These are phyloP conservation scores for Colletotrichum spinosum DNA, from an alignment of 2,329 filamentous ascomycete genomes.

Conservation along the genomic window DNA sequence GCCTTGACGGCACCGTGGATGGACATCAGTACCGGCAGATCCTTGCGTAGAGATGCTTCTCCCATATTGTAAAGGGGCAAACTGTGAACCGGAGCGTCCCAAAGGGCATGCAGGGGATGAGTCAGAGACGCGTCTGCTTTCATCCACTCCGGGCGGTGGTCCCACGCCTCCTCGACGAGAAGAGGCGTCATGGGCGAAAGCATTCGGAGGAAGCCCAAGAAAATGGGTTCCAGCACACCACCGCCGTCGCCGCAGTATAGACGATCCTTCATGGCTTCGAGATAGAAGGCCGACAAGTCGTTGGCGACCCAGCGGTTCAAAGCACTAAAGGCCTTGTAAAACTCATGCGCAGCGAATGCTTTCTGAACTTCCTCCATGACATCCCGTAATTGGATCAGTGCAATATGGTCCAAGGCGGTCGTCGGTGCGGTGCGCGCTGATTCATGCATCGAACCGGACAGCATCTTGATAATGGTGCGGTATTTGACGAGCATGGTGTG, in stretches of 20 bases:
- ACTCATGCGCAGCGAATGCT: slow-evolving; percentile 80
- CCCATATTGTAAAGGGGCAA: slow-evolving; percentile 51
- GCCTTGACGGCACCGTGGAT: slow-evolving; percentile 77
- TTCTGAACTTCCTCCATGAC: slow-evolving; percentile 73
- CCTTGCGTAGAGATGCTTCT: slow-evolving; percentile 53
- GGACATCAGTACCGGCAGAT: slow-evolving; percentile 61
- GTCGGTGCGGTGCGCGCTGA: slow-evolving; percentile 63
- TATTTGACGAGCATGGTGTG: slow-evolving; percentile 87
- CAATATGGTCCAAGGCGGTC: slow-evolving; percentile 77
- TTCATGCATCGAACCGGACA: slow-evolving; percentile 79
- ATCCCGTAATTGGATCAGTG: slow-evolving; percentile 78
- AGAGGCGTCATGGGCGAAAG: slow-evolving; percentile 84
- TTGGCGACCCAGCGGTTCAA: slow-evolving; percentile 85
- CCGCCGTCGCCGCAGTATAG: slow-evolving; percentile 84
- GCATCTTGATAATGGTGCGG: slow-evolving; percentile 89
- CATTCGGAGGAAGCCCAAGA: slow-evolving; percentile 80
- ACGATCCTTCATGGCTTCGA: slow-evolving; percentile 91
- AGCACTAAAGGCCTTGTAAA: slow-evolving; percentile 78
- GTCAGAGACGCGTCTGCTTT: slow-evolving; percentile 53
- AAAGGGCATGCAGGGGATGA: slow-evolving; percentile 60
- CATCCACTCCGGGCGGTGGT: slow-evolving; percentile 76
- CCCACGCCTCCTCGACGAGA: slow-evolving; percentile 90
- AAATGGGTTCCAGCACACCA: slow-evolving; percentile 74
- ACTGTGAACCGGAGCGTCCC: slow-evolving; percentile 57
- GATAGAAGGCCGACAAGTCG: slow-evolving; percentile 92